Conservation (phyloP, 371 early-diverging fungal genomes). For the Lichtheimia ornata region DNA sequence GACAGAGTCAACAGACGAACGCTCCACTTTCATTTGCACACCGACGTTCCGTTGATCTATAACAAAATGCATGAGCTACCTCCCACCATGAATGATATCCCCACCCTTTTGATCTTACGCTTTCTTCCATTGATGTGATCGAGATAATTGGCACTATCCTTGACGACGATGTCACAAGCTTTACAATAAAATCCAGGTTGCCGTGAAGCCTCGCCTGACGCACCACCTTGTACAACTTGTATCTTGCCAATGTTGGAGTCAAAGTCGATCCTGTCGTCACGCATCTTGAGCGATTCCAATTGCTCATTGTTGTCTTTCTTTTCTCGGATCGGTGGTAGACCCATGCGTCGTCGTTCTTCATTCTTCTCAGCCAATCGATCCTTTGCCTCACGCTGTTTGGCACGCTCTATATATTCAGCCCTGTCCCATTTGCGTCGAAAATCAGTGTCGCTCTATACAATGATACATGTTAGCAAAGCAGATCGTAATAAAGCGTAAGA, state of each 20-base stretch:
- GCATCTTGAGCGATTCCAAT: conserved; percentile 31
- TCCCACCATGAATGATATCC: background rate
- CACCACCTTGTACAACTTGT: conserved; percentile 72
- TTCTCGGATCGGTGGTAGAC: conserved; percentile 35
- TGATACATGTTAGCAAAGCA: background rate
- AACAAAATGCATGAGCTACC: conserved; percentile 2
- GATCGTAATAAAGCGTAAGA: background rate
- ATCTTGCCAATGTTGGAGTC: conserved; percentile 80
- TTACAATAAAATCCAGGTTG: conserved; percentile 94
- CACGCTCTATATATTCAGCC: conserved; percentile 59
- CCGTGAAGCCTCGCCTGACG: conserved; percentile 43
- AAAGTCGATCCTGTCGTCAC: conserved; percentile 65
- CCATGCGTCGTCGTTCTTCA: conserved; percentile 40
- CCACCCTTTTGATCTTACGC: conserved; percentile 50
- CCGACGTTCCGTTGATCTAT: conserved; percentile 61
- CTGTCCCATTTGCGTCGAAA: conserved; percentile 71
- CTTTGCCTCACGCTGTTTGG: conserved; percentile 47
- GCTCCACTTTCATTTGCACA: conserved; percentile 77
- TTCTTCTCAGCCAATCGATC: conserved; percentile 39
- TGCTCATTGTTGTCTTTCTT: conserved; percentile 27
- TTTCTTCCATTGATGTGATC: conserved; percentile 92
- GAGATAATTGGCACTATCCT: conserved; percentile 83
- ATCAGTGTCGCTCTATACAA: conserved; percentile 42
- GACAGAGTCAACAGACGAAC: conserved; percentile 54
- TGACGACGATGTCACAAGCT: conserved; percentile 83